Evolutionary conservation across 1,284 basidiomycete species (phyloP), one percentile per base, ranked within the genome.

Genomic region (Vanrija humicola): DNA sequence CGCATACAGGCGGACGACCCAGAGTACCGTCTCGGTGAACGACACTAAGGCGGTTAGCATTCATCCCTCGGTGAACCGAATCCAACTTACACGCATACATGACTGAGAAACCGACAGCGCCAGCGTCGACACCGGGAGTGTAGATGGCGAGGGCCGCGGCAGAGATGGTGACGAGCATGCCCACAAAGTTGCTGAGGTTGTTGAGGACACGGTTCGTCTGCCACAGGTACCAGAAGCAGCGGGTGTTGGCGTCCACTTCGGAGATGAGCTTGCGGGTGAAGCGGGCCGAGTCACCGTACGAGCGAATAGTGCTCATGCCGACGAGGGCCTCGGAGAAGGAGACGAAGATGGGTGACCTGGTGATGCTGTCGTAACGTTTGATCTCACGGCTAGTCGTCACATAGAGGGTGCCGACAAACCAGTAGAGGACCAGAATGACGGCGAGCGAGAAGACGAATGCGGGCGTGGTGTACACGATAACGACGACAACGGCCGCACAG

Each of bases 341-440:
- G n/a, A 79, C 78, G 52, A 82, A 82, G 56, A 83, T 78, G 16
- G 82, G 82, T 18, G 79, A 80, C 57, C 81, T 79, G 23, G 79
- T 79, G 15, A 79, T 77, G 43, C 66, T 69, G 61, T 83, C 82
- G 29, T 80, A 73, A 15, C 82, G 78, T 70, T 83, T 83, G 60
- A 82, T 72, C 59, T 82, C 81, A 39, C 81, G 75, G 12, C 75
- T 78, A 8, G 79, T 77, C 5, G 72, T 65, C 19, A 81, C 69
- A 68, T 82, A 82, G 15, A 77, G 58, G 3, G 69, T 57, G 0
- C 79, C 79, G 26, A 79, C 67, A 43, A 68, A 23, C 55, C 69
- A 74, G 62, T 81, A 81, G 12, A 77, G 59, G n/a, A 72, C 50
- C 14, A 73, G 64, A 50, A 82, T 77, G 38, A 76, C 25, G 9